phyloP scores from a whole-genome alignment of 2,329 filamentous ascomycete genomes.

The Albifimbria verrucaria region DNA sequence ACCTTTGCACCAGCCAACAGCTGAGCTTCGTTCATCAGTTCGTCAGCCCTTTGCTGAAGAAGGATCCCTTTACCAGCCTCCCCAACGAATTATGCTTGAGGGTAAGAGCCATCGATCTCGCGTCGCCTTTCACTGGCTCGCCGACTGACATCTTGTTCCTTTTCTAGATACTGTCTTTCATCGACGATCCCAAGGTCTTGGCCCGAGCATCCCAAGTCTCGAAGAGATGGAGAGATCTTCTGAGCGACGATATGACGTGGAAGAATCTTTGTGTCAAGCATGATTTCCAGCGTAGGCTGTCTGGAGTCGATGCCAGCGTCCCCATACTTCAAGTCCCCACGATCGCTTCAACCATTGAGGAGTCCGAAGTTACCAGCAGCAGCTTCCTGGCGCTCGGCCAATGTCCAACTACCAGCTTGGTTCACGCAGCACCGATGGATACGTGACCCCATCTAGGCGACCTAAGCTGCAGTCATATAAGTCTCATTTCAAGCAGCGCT shows the following conservation, averaged over 20 bases:
- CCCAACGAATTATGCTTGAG: slow-evolving; percentile 90
- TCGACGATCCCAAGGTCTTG: slow-evolving; percentile 93
- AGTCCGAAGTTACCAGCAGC: slow-evolving; percentile 31
- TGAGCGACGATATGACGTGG: slow-evolving; percentile 97
- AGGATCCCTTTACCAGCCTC: slow-evolving; percentile 89
- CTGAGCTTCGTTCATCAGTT: slow-evolving; percentile 96
- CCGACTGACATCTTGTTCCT: slow-evolving; percentile 3
- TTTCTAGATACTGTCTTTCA: slow-evolving; percentile 82
- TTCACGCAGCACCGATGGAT: slow-evolving; percentile 56
- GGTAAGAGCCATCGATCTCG: slow-evolving; percentile 48
- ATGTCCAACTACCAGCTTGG: slow-evolving; percentile 30
- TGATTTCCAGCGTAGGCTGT: slow-evolving; percentile 68
- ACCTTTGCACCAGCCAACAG: slow-evolving; percentile 91
- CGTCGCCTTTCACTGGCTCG: not conserved
- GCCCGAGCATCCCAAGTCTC: slow-evolving; percentile 96
- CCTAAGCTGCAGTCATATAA: slow-evolving; percentile 80
- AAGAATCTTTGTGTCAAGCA: slow-evolving; percentile 96
- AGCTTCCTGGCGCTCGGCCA: slow-evolving; percentile 43
- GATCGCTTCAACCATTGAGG: slow-evolving; percentile 26
- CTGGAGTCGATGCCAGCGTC: slow-evolving; percentile 41
- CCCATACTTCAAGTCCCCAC: slow-evolving; percentile 26
- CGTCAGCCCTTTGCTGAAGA: slow-evolving; percentile 89
- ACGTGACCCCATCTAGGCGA: slow-evolving; percentile 31
- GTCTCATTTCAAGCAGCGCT: slow-evolving; percentile 95
- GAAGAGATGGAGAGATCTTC: slow-evolving; percentile 83